phyloP scores from a whole-genome alignment of 1,284 basidiomycete species.

The Anthracocystis walkeri region DNA sequence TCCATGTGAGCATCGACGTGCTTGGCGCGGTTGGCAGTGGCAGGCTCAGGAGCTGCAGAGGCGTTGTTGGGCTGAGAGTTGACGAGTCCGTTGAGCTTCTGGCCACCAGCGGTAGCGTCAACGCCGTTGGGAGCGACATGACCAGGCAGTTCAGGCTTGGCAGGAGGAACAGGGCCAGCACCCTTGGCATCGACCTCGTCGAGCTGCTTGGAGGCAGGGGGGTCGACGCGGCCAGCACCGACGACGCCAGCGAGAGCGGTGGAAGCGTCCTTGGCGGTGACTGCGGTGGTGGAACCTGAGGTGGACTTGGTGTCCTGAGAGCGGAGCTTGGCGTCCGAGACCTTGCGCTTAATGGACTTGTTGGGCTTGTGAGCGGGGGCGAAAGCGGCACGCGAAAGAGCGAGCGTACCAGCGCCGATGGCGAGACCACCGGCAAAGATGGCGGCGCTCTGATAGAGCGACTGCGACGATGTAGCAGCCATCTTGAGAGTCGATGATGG shows the following conservation, averaged over 20 bases:
- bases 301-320: slow-evolving; percentile 14
- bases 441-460: slow-evolving; percentile 59
- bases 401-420: slow-evolving; percentile 62
- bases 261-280: slow-evolving; percentile 33
- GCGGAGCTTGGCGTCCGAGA: slow-evolving; percentile 48
- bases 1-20: slow-evolving; percentile 54
- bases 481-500: slow-evolving; percentile 26
- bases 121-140: slow-evolving; percentile 45
- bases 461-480: slow-evolving; percentile 51
- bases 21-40: slow-evolving; percentile 49
- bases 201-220: slow-evolving; percentile 54
- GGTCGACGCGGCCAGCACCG: slow-evolving; percentile 36
- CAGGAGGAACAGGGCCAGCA: slow-evolving; percentile 32
- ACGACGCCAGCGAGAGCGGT: slow-evolving; percentile 24
- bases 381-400: slow-evolving; percentile 57
- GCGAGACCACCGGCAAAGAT: slow-evolving; percentile 67
- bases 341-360: slow-evolving; percentile 58
- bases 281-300: slow-evolving; percentile 12
- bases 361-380: slow-evolving; percentile 59
- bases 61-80: slow-evolving; percentile 42
- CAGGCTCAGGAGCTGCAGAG: slow-evolving; percentile 49
- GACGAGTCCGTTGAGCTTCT: slow-evolving; percentile 52
- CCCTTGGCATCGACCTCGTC: slow-evolving; percentile 55
- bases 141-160: slow-evolving; percentile 37
- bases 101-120: slow-evolving; percentile 47